Evolutionary conservation across 2,329 filamentous ascomycete genomes (phyloP).

Genomic region (Scleromitrula shiraiana): DNA sequence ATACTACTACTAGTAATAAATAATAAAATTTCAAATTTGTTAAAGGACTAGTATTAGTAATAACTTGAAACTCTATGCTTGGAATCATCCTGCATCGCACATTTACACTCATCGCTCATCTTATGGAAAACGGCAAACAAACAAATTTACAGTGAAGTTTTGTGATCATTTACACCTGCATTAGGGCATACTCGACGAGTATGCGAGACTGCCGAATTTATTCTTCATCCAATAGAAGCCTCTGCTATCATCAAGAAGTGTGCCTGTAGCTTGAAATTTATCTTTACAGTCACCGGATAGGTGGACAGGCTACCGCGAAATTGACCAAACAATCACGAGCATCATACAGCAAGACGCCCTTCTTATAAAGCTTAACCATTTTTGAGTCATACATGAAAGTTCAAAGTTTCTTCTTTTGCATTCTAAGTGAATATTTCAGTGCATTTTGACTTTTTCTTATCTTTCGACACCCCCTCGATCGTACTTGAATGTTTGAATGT

Average conservation of each 20-base stretch:
- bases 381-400: slow-evolving; percentile 10
- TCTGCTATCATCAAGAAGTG: neutral
- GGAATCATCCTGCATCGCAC: neutral
- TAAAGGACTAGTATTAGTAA: too few relatives aligned
- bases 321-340: slow-evolving; percentile 11
- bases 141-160: neutral
- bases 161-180: slow-evolving; percentile 7
- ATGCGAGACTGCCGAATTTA: neutral
- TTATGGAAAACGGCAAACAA: too few relatives aligned
- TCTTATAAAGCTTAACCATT: slow-evolving; percentile 1
- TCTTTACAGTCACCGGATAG: slow-evolving; percentile 3
- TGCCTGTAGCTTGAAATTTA: slow-evolving; percentile 1
- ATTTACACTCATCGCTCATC: too few relatives aligned
- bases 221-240: neutral
- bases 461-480: slow-evolving; percentile 3
- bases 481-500: slow-evolving; percentile 13
- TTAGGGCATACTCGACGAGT: neutral
- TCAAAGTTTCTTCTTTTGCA: slow-evolving; percentile 37
- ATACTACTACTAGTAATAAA: too few relatives aligned
- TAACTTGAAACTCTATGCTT: too few relatives aligned
- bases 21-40: too few relatives aligned
- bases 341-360: slow-evolving; percentile 1
- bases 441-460: neutral
- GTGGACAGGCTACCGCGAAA: neutral
- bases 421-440: neutral